Conservation (phyloP, 2,329 filamentous ascomycete genomes). For the Aspergillus spinulosporus region DNA sequence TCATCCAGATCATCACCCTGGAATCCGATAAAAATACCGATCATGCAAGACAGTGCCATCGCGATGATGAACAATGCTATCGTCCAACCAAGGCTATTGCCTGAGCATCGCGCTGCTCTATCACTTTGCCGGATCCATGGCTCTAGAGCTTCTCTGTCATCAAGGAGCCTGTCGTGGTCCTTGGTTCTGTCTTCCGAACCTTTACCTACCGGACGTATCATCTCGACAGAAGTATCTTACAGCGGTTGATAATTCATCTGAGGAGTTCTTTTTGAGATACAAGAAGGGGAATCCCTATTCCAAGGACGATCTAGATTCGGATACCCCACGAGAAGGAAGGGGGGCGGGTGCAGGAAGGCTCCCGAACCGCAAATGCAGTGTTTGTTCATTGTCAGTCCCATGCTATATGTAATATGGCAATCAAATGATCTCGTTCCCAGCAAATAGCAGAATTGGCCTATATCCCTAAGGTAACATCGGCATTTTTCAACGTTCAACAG, state of each 20-base stretch:
- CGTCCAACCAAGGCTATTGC: conserved; percentile 5
- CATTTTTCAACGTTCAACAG: neutral
- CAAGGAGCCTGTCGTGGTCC: conserved; percentile 8
- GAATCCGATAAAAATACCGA: conserved; percentile 20
- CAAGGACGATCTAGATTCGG: neutral
- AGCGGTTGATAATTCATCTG: neutral
- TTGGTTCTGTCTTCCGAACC: neutral
- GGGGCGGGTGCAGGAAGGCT: neutral
- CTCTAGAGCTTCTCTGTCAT: neutral
- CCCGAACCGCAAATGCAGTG: neutral
- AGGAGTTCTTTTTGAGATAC: neutral
- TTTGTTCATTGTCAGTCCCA: too few species aligned
- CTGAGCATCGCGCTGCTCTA: neutral
- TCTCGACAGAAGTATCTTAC: conserved; percentile 1
- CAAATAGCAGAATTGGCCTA: neutral
- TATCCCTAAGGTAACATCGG: conserved; percentile 1
- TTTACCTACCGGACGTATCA: neutral
- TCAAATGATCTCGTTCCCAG: neutral
- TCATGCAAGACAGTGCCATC: conserved; percentile 23
- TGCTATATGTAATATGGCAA: neutral
- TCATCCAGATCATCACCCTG: conserved; percentile 21
- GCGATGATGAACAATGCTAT: conserved; percentile 19
- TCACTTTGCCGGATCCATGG: neutral
- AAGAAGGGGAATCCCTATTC: too few species aligned
- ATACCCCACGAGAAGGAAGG: neutral